Evolutionary conservation across 495 filamentous ascomycete species (phyloP), one percentile per base, ranked within the genome.

Genomic region (Aspergillus bridgeri): DNA sequence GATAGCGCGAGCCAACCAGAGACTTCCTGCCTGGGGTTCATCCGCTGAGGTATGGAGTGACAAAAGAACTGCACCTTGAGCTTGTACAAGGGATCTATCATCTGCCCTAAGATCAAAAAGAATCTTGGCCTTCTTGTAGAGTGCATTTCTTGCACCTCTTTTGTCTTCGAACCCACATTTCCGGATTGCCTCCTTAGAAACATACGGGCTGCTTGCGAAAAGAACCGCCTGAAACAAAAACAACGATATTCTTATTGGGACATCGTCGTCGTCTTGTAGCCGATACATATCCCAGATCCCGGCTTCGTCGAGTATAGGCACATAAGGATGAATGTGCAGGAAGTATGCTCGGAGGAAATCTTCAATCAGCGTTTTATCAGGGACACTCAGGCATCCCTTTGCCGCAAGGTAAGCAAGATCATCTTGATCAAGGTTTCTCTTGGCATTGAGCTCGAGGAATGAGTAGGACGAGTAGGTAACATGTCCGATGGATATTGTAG

Each of bases 311-410:
- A 81, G 21, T 6, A 81, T 64, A 6, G 78, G 79, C 21, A 79
- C 56, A 8, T 69, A 57, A 3, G 79, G 78, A 56, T 82, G 78
- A 15, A 81, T 68, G 18, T 75, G 69, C 52, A 74, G 66, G 56
- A 82, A 82, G 51, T 80, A 82, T 22, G 73, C 69, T 4, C 70
- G 67, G 8, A 81, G 63, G 51, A 82, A 77, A 21, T 77, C 74
- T n/a, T 76, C 66, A 0, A 78, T 65, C 6, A 70, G 64, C 5
- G 65, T 54, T 53, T 68, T 58, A 5, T 65, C 68, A 1, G 78
- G 79, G 6, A 82, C 44, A 46, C 65, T 68, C 3, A 80, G 66
- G 52, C 75, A 79, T 6, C 73, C 74, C 48, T 80, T 71, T 0
- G 69, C 69, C 7, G 68, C 64, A 5, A 82, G 66, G 51, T 72